A percentile compares a stretch with the other conserved stretches of the same genome.
phyloP scores from a whole-genome alignment of 345 rosid genomes.

The Brassica nigra region DNA sequence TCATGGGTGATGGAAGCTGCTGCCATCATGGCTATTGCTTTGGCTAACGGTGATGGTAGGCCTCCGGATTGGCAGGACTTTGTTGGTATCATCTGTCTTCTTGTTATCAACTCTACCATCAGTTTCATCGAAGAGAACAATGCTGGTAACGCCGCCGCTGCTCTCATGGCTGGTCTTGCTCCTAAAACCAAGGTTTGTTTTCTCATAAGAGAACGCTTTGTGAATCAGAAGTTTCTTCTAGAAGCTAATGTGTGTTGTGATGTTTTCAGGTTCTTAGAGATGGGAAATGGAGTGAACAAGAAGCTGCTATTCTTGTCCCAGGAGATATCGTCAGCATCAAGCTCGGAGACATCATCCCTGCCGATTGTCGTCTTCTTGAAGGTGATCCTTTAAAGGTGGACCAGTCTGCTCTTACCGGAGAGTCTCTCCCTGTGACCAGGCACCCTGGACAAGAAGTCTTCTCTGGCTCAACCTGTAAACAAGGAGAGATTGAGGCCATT shows the following conservation, averaged over 20 bases:
- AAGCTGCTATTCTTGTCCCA: constrained; percentile 81
- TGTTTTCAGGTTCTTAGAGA: constrained; percentile 45
- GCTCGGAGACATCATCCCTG: constrained; percentile 88
- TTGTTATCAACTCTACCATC: constrained; percentile 85
- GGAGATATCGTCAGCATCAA: constrained; percentile 88
- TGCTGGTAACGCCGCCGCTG: constrained; percentile 92
- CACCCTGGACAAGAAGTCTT: constrained; percentile 80
- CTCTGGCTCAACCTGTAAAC: constrained; percentile 92
- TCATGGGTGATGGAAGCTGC: constrained; percentile 97
- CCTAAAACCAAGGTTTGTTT: constrained; percentile 78
- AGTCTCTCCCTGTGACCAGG: constrained; percentile 89
- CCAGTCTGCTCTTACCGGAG: constrained; percentile 90
- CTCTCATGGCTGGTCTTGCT: constrained; percentile 97
- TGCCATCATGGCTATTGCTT: constrained; percentile 85
- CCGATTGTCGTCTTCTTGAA: constrained; percentile 92
- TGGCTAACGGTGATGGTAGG: constrained; percentile 71
- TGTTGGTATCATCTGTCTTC: constrained; percentile 74
- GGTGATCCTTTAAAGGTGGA: constrained; percentile 88
- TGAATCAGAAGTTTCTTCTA: background rate
- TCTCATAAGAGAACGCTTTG: background rate
- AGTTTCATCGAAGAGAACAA: constrained; percentile 93
- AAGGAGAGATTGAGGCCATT: constrained; percentile 90
- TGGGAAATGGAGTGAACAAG: constrained; percentile 76
- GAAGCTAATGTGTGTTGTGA: background rate
- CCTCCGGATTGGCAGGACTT: constrained; percentile 98